Evolutionary conservation across 2,329 filamentous ascomycete genomes (phyloP).

Genomic region (Neofusicoccum cordaticola): DNA sequence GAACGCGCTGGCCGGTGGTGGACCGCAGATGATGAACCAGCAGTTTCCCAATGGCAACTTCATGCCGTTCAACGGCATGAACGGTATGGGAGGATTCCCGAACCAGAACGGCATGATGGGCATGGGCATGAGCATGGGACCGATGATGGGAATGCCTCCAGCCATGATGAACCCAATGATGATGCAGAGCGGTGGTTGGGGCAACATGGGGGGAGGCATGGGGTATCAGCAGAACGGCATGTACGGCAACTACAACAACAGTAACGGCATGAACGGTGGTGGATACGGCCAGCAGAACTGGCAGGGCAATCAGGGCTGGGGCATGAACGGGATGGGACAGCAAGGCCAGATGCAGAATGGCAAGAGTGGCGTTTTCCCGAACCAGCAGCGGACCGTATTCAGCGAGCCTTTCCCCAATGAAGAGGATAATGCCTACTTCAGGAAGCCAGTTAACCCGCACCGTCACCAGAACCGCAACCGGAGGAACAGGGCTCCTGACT

Average conservation of each 20-base stretch:
- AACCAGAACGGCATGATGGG: slow-evolving; percentile 45
- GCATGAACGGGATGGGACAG: slow-evolving; percentile 17
- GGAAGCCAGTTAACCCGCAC: slow-evolving; percentile 93
- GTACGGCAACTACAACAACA: slow-evolving; percentile 32
- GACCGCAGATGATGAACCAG: slow-evolving; percentile 16
- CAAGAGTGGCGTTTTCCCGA: slow-evolving; percentile 47
- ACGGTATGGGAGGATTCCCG: slow-evolving; percentile 43
- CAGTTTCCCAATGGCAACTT: slow-evolving; percentile 10
- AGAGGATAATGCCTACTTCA: slow-evolving; percentile 89
- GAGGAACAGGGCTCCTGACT: slow-evolving; percentile 83
- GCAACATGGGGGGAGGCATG: slow-evolving; percentile 36
- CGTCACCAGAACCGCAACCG: slow-evolving; percentile 79
- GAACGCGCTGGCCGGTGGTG: slow-evolving; percentile 39
- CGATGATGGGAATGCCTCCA: slow-evolving; percentile 46
- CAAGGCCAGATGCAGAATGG: slow-evolving; percentile 21
- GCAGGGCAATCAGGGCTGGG: slow-evolving; percentile 18
- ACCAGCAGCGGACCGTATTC: slow-evolving; percentile 57
- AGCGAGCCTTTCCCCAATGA: slow-evolving; percentile 57
- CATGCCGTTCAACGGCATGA: slow-evolving; percentile 32
- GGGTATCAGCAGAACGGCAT: slow-evolving; percentile 29
- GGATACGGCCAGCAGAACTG: slow-evolving; percentile 34
- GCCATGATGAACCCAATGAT: slow-evolving; percentile 41
- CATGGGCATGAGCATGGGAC: slow-evolving; percentile 42
- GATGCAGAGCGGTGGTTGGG: slow-evolving; percentile 25
- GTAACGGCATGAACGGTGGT: slow-evolving; percentile 46